Evolutionary conservation across 768 basidiomycete genomes (phyloP), one percentile per base, ranked within the genome.

Genomic region (Suillus americanus): DNA sequence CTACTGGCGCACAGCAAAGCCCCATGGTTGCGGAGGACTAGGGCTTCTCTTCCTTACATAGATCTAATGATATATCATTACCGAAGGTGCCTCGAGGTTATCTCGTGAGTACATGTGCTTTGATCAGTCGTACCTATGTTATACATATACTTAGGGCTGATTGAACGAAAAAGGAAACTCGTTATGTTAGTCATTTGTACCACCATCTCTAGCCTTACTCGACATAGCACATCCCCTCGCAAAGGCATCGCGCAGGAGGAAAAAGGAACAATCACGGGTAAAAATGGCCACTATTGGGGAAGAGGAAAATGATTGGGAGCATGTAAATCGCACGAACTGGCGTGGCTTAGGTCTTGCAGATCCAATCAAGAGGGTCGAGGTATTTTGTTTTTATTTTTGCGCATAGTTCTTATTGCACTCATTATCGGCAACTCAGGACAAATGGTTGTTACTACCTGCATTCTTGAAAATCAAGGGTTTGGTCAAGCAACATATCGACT

Each of bases 401-500:
- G 40, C 40, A 56, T 48, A 40, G 41, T 66, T 66, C 23, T 62
- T 30, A 10, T 5, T 38, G 7, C 30, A 41, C 60, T 62, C 65
- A 67, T 40, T 64, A 61, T 60, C 12, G 16, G 8, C 33, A 57
- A 16, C 38, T 51, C 69, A 97, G 96, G 97, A 99, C 75, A 99
- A 99, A 88, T 99, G 97, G 97, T 86, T 97, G 23, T 81, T 99
- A 12, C 81, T 99, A 3, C 97, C 97, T 2, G 97, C 96, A 12
- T 99, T 99, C 72, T 83, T 99, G 60, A 92, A 96, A 78, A 94
- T 97, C 66, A 99, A 99, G 72, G 97, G 97, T 65, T 89, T 99
- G 16, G 97, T 99, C 66, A 99, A 99, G 80, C 97, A 99, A 74
- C 97, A 99, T 74, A 92, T 98, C 69, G 97, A 98, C 77, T 97